These are phyloP conservation scores for Scheffersomyces parashehatae DNA, from an alignment of 1,139 yeast genomes.

Conservation along the genomic window DNA sequence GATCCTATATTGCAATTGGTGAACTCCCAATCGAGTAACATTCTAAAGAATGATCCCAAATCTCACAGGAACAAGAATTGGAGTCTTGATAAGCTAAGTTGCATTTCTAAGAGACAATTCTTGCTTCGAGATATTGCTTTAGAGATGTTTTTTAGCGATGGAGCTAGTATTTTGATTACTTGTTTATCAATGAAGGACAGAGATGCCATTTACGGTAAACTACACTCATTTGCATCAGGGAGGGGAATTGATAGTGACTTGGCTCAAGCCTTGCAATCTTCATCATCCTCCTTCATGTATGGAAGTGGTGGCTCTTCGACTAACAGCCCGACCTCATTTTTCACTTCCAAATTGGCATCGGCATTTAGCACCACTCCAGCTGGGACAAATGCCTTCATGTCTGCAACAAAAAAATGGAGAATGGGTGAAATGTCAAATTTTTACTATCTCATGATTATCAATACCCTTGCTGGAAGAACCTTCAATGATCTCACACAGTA, in stretches of 20 bases:
- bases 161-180: constrained; percentile 65
- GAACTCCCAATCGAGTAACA: constrained; percentile 32
- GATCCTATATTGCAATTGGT: constrained; percentile 70
- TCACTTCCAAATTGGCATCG: constrained; percentile 36
- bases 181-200: constrained; percentile 52
- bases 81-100: constrained; percentile 56
- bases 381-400: constrained; percentile 28
- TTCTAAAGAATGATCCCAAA: constrained; percentile 19
- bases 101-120: constrained; percentile 72
- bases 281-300: constrained; percentile 22
- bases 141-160: constrained; percentile 74
- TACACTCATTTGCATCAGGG: constrained; percentile 49
- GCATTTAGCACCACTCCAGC: constrained; percentile 25
- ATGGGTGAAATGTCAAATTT: constrained; percentile 78
- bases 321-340: constrained; percentile 17
- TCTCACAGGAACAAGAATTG: constrained; percentile 54
- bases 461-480: constrained; percentile 83
- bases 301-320: constrained; percentile 3
- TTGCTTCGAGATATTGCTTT: constrained; percentile 74
- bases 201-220: constrained; percentile 52
- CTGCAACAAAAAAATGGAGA: constrained; percentile 71
- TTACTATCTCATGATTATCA: constrained; percentile 72
- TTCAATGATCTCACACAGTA: constrained; percentile 85
- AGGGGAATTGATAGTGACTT: constrained; percentile 53
- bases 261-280: constrained; percentile 49